Conservation (phyloP, 1,284 basidiomycete species). For the Porphyrellus sp. region DNA sequence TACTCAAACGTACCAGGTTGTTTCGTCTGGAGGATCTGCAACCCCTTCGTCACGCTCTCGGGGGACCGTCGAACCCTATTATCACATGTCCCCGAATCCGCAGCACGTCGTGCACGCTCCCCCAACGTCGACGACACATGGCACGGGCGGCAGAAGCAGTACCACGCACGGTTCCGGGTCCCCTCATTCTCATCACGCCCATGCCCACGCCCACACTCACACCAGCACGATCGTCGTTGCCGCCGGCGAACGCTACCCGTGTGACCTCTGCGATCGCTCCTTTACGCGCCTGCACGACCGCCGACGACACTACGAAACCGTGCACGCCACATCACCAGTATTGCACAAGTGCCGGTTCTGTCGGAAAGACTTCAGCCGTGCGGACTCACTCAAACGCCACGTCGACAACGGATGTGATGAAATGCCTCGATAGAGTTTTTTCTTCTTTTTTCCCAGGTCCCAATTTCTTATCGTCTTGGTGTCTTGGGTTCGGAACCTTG, state of each 20-base stretch:
- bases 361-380: conserved; percentile 69
- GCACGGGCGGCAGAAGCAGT: conserved; percentile 14
- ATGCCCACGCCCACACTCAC: conserved; percentile 9
- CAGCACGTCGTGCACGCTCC: conserved; percentile 35
- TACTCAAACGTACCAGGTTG: conserved; percentile 45
- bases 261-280: conserved; percentile 68
- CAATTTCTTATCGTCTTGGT: conserved; percentile 1
- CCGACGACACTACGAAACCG: conserved; percentile 75
- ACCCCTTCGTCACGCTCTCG: conserved; percentile 31
- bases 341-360: conserved; percentile 66
- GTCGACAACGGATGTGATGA: conserved; percentile 68
- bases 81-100: conserved; percentile 37
- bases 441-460: not conserved
- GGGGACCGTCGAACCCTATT: conserved; percentile 35
- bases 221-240: conserved; percentile 22
- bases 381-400: conserved; percentile 56
- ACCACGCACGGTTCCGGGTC: conserved; percentile 13
- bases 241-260: conserved; percentile 57
- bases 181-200: conserved; percentile 19
- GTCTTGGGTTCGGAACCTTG: conserved; percentile 14
- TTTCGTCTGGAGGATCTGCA: conserved; percentile 35
- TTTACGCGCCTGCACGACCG: conserved; percentile 76
- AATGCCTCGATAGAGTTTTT: conserved; percentile 41
- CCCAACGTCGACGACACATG: conserved; percentile 18
- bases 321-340: conserved; percentile 57